Evolutionary conservation across 306 rosid species (phyloP), one percentile per base, ranked within the genome.

Genomic region (Quercus bicolor): DNA sequence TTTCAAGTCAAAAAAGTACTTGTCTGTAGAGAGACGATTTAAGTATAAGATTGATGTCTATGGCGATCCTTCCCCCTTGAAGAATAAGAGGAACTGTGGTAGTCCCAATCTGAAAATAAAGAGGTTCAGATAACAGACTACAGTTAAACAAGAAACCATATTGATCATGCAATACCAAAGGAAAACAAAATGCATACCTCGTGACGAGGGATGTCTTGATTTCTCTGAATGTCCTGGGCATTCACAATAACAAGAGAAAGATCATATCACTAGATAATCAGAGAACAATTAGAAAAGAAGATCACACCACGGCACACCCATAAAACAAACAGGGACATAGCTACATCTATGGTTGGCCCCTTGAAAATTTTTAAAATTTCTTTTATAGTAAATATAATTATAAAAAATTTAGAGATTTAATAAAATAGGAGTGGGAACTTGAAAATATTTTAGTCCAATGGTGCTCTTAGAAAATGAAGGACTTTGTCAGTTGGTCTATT

Each of bases 41-140:
- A 85, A 34, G 86, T 74, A 69, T 68, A 79, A 75, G 80, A 90
- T 80, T 91, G 96, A 74, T 95, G 94, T 85, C 99, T 90, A 68
- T 89, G 91, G 34, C 98, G 89, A 80, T 90, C 98, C 84, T 93
- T 95, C 72, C 90, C 98, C 81, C 99, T 88, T 3, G 96, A 95
- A 3, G 98, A 80, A 84, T 91, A 87, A 20, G 97, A 84, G 75
- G 89, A 81, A 78, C 90, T 73, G 72, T 86, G 83, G 81, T 90
- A 85, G 51, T 91, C 97, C 5, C 87, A 96, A 86, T 91, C 99
- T 94, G 93, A 65, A 76, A 76, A 8, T 34, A 56, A 78, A 52
- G 37, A 31, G 19, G 24, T 29, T 86, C 61, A 73, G 79, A 69
- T 64, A 2, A 81, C 24, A 65, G 37, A 73, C 20, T 26, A 68